Conservation (phyloP, 2,329 filamentous ascomycete species). For the Aphanoascus verrucosus region DNA sequence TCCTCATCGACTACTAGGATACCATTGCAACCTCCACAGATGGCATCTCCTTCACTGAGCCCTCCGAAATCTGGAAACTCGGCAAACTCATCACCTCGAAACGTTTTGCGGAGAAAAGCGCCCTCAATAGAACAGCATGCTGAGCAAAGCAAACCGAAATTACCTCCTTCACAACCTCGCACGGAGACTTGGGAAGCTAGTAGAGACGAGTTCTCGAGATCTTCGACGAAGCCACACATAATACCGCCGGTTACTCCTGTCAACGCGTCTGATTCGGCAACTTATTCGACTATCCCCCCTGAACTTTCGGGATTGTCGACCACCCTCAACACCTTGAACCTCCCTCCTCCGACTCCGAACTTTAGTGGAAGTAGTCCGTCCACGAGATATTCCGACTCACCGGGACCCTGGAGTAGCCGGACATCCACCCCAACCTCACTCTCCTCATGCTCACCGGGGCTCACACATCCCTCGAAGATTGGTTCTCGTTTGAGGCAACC, state of each 20-base stretch:
- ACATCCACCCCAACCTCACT: constrained; percentile 41
- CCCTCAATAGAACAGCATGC: constrained; percentile 32
- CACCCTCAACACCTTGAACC: constrained; percentile 26
- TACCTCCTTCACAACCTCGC: neutral
- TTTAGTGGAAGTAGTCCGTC: constrained; percentile 35
- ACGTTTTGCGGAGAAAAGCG: constrained; percentile 35
- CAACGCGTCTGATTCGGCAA: neutral
- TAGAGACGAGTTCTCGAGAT: neutral
- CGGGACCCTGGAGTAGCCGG: constrained; percentile 37
- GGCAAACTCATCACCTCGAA: constrained; percentile 24
- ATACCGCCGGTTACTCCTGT: constrained; percentile 2
- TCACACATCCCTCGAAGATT: constrained; percentile 33
- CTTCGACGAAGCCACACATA: neutral
- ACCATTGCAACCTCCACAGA: neutral
- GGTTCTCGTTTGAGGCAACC: constrained; percentile 28
- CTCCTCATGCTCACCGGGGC: constrained; percentile 41
- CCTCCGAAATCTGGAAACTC: constrained; percentile 14
- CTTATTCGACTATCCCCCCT: constrained; percentile 22
- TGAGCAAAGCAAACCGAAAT: constrained; percentile 7
- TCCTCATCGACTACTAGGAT: neutral
- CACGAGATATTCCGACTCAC: constrained; percentile 38
- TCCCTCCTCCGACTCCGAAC: constrained; percentile 31
- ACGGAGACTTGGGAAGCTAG: neutral
- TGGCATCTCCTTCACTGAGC: constrained; percentile 14
- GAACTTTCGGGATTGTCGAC: constrained; percentile 32